Evolutionary conservation across 495 filamentous ascomycete genomes (phyloP).

Genomic region (Pyrenula aspistea): DNA sequence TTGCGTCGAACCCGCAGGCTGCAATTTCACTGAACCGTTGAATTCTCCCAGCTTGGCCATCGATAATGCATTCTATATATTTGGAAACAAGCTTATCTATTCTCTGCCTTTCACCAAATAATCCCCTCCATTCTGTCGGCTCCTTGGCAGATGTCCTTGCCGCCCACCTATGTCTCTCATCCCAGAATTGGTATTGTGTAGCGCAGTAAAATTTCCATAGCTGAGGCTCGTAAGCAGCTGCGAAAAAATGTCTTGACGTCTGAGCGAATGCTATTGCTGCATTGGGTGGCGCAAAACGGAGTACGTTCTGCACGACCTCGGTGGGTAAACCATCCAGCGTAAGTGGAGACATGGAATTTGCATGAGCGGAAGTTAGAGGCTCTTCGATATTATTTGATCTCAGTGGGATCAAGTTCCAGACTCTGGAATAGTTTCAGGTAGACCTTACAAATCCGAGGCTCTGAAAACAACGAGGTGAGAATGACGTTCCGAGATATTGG

Average conservation of each 20-base stretch:
- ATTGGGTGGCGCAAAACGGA: conserved; percentile 44
- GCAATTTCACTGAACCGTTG: conserved; percentile 57
- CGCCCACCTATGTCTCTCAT: conserved; percentile 47
- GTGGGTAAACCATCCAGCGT: conserved; percentile 45
- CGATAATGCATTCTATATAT: conserved; percentile 59
- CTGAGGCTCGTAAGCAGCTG: conserved; percentile 53
- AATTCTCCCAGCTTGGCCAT: conserved; percentile 54
- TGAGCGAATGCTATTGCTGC: conserved; percentile 35
- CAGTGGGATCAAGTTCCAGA: no score
- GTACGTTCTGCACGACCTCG: conserved; percentile 61
- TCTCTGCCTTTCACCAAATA: conserved; percentile 50
- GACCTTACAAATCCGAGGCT: no score
- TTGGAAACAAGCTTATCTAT: conserved; percentile 41
- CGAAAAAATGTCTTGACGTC: conserved; percentile 51
- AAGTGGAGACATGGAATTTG: background rate
- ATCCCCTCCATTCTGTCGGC: conserved; percentile 59
- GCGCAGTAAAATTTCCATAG: conserved; percentile 72
- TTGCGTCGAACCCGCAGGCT: conserved; percentile 70
- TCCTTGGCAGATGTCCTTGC: conserved; percentile 39
- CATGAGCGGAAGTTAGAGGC: no score
- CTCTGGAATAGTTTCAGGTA: no score
- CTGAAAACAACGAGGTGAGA: conserved; percentile 19
- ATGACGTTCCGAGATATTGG: background rate
- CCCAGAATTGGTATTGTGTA: conserved; percentile 59
- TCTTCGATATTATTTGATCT: no score